phyloP scores from a whole-genome alignment of 1,284 basidiomycete species.

The Ceratobasidium sp. region DNA sequence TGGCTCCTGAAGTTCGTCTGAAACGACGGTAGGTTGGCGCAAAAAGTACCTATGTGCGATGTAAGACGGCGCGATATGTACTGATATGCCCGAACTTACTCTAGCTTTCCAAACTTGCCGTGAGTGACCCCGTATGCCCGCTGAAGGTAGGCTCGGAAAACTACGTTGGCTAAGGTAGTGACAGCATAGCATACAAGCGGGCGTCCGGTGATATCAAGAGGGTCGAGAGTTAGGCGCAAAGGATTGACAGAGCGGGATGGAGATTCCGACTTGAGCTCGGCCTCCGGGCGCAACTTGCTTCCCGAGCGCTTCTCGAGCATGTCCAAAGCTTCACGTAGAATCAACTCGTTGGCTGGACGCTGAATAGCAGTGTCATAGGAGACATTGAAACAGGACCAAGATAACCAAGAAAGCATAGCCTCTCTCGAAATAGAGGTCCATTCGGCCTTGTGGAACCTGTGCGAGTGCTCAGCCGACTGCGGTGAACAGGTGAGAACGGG shows the following conservation, averaged over 20 bases:
- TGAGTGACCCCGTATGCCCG: slow-evolving; percentile 58
- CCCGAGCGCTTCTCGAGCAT: slow-evolving; percentile 79
- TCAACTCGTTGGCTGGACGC: slow-evolving; percentile 57
- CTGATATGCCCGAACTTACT: slow-evolving; percentile 56
- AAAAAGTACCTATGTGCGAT: slow-evolving; percentile 67
- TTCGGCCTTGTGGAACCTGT: slow-evolving; percentile 73
- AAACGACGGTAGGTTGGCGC: slow-evolving; percentile 59
- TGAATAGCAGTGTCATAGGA: slow-evolving; percentile 61
- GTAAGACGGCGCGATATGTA: not conserved
- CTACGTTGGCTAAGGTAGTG: slow-evolving; percentile 62
- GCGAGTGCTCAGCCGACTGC: slow-evolving; percentile 17
- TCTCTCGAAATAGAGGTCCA: slow-evolving; percentile 74
- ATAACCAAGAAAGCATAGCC: slow-evolving; percentile 78
- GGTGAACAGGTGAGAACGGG: slow-evolving; percentile 24
- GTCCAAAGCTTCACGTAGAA: slow-evolving; percentile 56
- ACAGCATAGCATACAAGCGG: slow-evolving; percentile 76
- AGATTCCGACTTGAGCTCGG: not conserved
- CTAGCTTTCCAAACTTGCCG: slow-evolving; percentile 62
- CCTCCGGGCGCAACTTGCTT: slow-evolving; percentile 64
- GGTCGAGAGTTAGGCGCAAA: slow-evolving; percentile 80
- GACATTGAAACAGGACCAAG: slow-evolving; percentile 82
- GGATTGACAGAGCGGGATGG: slow-evolving; percentile 61
- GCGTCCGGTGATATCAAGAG: slow-evolving; percentile 68
- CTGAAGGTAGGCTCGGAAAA: slow-evolving; percentile 57
- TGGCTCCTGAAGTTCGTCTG: slow-evolving; percentile 56